phyloP scores from a whole-genome alignment of 495 filamentous ascomycete species.

The Penicillium atrosanguineum region DNA sequence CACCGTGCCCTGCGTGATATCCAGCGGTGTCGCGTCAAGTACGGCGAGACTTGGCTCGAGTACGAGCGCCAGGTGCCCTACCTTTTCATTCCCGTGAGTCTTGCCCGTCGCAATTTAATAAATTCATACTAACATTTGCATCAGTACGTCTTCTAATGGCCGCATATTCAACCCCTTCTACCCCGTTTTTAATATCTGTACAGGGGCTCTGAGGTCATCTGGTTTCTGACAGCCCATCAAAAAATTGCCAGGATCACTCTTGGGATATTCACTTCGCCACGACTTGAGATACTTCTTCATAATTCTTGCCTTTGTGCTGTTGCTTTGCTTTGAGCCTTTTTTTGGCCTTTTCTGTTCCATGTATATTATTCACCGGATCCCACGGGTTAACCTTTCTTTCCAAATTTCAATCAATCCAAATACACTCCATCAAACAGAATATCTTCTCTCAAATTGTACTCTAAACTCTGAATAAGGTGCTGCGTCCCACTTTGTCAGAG shows the following conservation, averaged over 20 bases:
- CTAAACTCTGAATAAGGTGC: neutral
- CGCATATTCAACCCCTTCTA: neutral
- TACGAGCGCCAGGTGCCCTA: slow-evolving; percentile 88
- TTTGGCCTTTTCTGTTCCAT: slow-evolving; percentile 18
- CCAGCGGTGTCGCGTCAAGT: slow-evolving; percentile 77
- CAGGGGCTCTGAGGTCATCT: slow-evolving; percentile 15
- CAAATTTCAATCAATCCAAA: neutral
- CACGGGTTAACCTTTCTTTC: slow-evolving; percentile 2
- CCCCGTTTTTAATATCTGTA: slow-evolving; percentile 14
- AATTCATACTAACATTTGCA: neutral
- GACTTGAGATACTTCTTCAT: slow-evolving; percentile 20
- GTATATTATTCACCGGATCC: slow-evolving; percentile 27
- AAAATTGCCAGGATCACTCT: slow-evolving; percentile 9
- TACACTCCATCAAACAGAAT: neutral
- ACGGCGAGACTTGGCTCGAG: slow-evolving; percentile 88
- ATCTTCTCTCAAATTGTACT: neutral
- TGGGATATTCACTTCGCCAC: slow-evolving; percentile 8
- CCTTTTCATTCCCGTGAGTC: slow-evolving; percentile 91
- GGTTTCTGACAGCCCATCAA: slow-evolving; percentile 9
- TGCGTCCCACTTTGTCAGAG: slow-evolving; percentile 8
- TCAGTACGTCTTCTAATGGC: slow-evolving; percentile 38
- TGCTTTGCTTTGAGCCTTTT: neutral
- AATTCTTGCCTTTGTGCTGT: slow-evolving; percentile 15
- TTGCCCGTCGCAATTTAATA: neutral
- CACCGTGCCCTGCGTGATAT: slow-evolving; percentile 88